Conservation (phyloP, 2,329 filamentous ascomycete species). For the Bertia moriformis region DNA sequence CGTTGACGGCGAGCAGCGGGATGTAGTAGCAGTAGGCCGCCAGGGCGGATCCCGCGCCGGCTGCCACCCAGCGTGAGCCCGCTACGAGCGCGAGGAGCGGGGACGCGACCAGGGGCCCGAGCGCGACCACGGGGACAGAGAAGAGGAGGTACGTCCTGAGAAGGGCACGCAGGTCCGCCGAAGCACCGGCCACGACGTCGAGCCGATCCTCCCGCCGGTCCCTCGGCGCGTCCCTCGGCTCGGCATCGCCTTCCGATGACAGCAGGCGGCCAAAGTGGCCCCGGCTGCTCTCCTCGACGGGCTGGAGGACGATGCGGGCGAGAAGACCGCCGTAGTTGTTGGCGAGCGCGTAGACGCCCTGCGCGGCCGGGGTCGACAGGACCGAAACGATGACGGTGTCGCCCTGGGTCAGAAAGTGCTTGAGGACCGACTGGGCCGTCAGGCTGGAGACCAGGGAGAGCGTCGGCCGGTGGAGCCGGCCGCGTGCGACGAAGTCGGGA, state of each 20-base stretch:
- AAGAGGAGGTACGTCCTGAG: conserved; percentile 63
- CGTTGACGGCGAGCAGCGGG: conserved; percentile 80
- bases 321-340: conserved; percentile 87
- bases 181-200: conserved; percentile 2
- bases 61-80: conserved; percentile 60
- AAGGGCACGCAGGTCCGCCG: conserved; percentile 41
- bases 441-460: conserved; percentile 65
- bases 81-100: conserved; percentile 62
- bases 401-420: conserved; percentile 86
- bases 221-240: conserved; percentile 5
- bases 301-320: conserved; percentile 81
- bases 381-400: conserved; percentile 77
- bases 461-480: conserved; percentile 55
- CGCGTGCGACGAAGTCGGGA: conserved; percentile 27
- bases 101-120: conserved; percentile 66
- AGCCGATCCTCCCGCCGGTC: too few relatives aligned
- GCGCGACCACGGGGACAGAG: conserved; percentile 48
- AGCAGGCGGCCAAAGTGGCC: conserved; percentile 78
- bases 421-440: conserved; percentile 76
- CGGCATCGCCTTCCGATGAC: conserved; percentile 13
- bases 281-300: conserved; percentile 83
- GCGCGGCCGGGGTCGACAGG: conserved; percentile 63
- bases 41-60: conserved; percentile 61
- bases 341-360: conserved; percentile 83
- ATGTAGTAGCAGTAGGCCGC: conserved; percentile 83